Evolutionary conservation across 2,329 filamentous ascomycete species (phyloP).

Genomic region (Diaporthe eres): DNA sequence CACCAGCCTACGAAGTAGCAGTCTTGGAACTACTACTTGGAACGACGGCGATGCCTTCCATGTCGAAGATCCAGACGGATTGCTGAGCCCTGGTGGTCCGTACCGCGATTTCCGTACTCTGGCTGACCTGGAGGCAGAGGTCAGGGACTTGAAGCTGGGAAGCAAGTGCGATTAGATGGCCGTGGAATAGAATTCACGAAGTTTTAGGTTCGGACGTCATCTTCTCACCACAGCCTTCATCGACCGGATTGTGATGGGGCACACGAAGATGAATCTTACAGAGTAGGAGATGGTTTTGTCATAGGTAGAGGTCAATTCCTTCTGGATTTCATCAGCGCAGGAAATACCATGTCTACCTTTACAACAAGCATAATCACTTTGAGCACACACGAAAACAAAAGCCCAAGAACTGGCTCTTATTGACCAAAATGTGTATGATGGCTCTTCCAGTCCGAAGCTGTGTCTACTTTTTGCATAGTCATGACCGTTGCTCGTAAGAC

Average conservation of each 20-base stretch:
- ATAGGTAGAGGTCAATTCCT: neutral
- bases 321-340: neutral
- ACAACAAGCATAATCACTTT: neutral
- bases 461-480: neutral
- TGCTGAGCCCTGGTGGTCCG: conserved; percentile 21
- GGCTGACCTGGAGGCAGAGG: conserved; percentile 8
- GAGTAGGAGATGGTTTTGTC: too few species aligned
- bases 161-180: neutral
- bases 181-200: neutral
- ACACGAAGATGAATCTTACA: neutral
- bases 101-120: conserved; percentile 3
- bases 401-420: neutral
- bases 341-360: neutral
- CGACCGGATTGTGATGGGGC: neutral
- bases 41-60: neutral
- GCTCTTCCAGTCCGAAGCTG: neutral
- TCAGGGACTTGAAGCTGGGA: neutral
- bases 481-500: neutral
- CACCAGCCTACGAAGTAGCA: neutral
- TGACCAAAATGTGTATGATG: neutral
- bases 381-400: neutral
- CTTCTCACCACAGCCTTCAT: neutral
- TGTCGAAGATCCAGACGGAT: conserved; percentile 2
- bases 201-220: neutral
- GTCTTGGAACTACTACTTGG: neutral